Evolutionary conservation across 2,329 filamentous ascomycete genomes (phyloP), one percentile per base, ranked within the genome.

Genomic region (Huntiella bhutanensis): DNA sequence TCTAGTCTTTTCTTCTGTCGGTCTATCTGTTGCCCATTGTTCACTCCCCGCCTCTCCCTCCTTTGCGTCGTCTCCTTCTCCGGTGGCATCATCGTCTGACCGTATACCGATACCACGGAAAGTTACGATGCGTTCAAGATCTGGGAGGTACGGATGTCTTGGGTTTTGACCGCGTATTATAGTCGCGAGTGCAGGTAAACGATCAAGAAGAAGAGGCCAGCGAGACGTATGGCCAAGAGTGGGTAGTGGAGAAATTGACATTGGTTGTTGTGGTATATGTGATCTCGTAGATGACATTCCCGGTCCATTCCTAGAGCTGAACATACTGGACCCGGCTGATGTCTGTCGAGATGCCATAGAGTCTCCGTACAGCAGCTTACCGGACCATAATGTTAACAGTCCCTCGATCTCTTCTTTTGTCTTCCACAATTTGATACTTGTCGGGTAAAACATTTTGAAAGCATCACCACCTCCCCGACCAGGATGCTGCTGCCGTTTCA

Each of bases 361-460:
- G 37, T 75, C 71, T 2, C 73, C 72, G 46, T 68, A 70, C 33
- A 80, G 69, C 15, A 78, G 62, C 43, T 69, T 71, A 0, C 70
- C 66, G 1, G 77, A 74, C 70, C 81, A 83, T 48, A 79, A 56
- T 48, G 85, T 80, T 1, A 93, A 64, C 1, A 84, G 59, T 0
- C 74, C 77, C 51, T 84, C 80, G 4, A 88, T 69, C 58, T 95
- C 87, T 57, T 96, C 87, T 52, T 75, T 80, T 47, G 77, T 72
- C 50, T 80, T 73, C 85, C 87, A 94, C 8, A 95, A 61, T 54
- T 85, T 85, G 37, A 93, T 64, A 47, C 81, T 85, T 0, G 77
- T 77, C 0, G 91, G 91, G 56, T 91, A 98, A 54, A 87, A 92
- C 83, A 98, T 94, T 56, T 82, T 87, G 63, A 78, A 80, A 0